These are phyloP conservation scores for Ashbya aceris DNA, from an alignment of 1,139 yeast genomes.

Conservation along the genomic window DNA sequence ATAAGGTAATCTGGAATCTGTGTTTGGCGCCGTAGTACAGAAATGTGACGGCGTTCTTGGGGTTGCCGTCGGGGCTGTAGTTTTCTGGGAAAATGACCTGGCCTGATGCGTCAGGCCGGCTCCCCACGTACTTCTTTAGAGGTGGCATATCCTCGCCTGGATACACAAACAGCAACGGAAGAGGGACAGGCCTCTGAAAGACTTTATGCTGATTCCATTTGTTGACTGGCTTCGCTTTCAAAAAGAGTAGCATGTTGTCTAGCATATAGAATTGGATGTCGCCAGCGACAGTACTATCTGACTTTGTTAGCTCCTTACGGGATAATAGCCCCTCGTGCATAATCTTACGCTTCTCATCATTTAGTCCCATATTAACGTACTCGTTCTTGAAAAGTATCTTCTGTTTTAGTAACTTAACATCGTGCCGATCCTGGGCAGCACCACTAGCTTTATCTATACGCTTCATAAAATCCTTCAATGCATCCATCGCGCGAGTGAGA, in stretches of 20 bases:
- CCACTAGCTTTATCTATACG: conserved; percentile 88
- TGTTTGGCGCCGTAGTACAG: conserved; percentile 46
- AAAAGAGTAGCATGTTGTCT: conserved; percentile 81
- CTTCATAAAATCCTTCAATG: conserved; percentile 64
- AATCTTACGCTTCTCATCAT: conserved; percentile 71
- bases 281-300: conserved; percentile 34
- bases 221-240: conserved; percentile 77
- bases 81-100: conserved; percentile 29
- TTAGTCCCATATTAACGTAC: conserved; percentile 75
- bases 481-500: conserved; percentile 63
- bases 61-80: conserved; percentile 12
- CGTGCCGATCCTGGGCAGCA: conserved; percentile 87
- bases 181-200: conserved; percentile 84
- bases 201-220: conserved; percentile 89
- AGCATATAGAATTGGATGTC: conserved; percentile 71
- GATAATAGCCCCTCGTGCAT: conserved; percentile 30
- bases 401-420: conserved; percentile 78
- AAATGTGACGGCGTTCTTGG: conserved; percentile 37
- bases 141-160: conserved; percentile 73
- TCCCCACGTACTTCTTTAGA: conserved; percentile 37
- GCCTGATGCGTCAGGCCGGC: conserved; percentile 34
- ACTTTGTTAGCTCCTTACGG: conserved; percentile 27
- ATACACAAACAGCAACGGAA: conserved; percentile 70
- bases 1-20: conserved; percentile 60
- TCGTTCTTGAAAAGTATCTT: conserved; percentile 71